Evolutionary conservation across 2,329 filamentous ascomycete species (phyloP).

Genomic region (Neonectria neomacrospora): DNA sequence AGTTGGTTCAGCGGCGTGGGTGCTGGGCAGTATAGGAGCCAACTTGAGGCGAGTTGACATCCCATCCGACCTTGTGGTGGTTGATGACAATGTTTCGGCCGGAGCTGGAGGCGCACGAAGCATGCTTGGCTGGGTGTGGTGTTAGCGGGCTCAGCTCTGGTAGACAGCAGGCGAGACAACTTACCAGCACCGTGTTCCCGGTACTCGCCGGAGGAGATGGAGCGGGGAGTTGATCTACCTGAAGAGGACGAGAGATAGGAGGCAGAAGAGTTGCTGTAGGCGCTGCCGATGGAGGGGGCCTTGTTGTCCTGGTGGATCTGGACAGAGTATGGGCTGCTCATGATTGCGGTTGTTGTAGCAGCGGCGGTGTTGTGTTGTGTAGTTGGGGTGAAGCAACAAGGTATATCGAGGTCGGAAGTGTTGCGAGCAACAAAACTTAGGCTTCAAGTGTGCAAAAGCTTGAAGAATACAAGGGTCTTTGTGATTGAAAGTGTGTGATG

Average conservation of each 20-base stretch:
- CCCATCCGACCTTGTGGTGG: constrained; percentile 46
- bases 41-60: constrained; percentile 47
- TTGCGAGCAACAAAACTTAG: constrained; percentile 20
- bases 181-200: constrained; percentile 50
- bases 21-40: constrained; percentile 41
- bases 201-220: constrained; percentile 44
- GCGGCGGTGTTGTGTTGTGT: constrained; percentile 8
- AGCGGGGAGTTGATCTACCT: constrained; percentile 42
- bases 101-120: constrained; percentile 37
- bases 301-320: constrained; percentile 49
- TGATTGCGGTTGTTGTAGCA: constrained; percentile 33
- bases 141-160: constrained; percentile 35
- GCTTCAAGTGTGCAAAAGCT: neutral
- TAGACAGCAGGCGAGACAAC: constrained; percentile 35
- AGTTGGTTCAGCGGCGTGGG: constrained; percentile 12
- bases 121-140: constrained; percentile 38
- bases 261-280: constrained; percentile 43
- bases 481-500: neutral
- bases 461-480: neutral
- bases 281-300: constrained; percentile 44
- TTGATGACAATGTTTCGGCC: constrained; percentile 47
- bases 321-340: constrained; percentile 44
- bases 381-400: neutral
- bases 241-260: constrained; percentile 44
- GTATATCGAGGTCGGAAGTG: constrained; percentile 13